Percentiles rank a stretch among this genome's conserved stretches.
Conservation (phyloP, 116 monocot species). For the Thalassia testudinum region DNA sequence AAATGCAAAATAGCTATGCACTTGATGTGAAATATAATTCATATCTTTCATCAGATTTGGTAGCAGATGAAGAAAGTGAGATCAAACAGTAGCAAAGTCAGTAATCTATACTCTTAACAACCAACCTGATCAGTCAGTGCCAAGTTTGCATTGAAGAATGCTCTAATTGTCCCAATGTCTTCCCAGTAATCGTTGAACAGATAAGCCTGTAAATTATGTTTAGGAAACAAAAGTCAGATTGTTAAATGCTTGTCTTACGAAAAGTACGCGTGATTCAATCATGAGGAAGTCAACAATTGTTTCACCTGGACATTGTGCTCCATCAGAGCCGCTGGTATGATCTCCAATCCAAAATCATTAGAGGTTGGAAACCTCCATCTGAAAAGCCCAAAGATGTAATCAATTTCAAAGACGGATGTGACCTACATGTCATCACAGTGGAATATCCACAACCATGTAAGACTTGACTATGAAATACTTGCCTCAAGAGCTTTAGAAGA, state of each 20-base stretch:
- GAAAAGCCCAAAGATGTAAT: neutral
- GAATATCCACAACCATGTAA: neutral
- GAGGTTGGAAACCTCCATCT: slow-evolving; percentile 79
- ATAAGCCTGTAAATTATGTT: slow-evolving; percentile 18
- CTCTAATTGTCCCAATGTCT: slow-evolving; percentile 40
- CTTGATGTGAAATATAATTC: neutral
- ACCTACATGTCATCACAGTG: neutral
- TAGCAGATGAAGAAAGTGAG: no score
- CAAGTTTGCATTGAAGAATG: slow-evolving; percentile 49
- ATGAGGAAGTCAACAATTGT: neutral
- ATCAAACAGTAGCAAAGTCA: neutral
- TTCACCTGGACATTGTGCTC: slow-evolving; percentile 78
- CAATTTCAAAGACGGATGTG: neutral
- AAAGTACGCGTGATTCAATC: neutral
- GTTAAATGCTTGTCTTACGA: neutral
- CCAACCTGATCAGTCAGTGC: slow-evolving; percentile 42
- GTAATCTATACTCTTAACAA: neutral
- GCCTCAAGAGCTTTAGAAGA: slow-evolving; percentile 76
- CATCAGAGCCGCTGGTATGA: slow-evolving; percentile 69
- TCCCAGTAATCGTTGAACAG: slow-evolving; percentile 53
- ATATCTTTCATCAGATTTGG: neutral
- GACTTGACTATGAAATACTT: slow-evolving; percentile 6
- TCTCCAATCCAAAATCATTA: slow-evolving; percentile 93
- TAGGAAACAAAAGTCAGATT: neutral
- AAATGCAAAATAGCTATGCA: neutral